A percentile compares a stretch with the other conserved stretches of the same genome.
Conservation (phyloP, 2,329 filamentous ascomycete genomes). For the Neonectria ditissima region DNA sequence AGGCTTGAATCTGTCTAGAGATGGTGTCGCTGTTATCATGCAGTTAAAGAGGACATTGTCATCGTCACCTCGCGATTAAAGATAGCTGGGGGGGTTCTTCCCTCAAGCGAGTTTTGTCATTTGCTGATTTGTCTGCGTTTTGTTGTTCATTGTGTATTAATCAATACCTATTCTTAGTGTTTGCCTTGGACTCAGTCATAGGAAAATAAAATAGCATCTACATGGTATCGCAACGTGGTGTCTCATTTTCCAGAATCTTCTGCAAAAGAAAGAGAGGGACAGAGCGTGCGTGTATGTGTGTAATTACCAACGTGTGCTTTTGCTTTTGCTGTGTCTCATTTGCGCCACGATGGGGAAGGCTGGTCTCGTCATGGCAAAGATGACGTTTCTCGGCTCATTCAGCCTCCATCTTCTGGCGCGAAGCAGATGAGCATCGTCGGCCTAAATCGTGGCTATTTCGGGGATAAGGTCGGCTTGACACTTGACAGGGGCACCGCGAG, state of each 20-base stretch:
- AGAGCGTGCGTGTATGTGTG: too few relatives aligned
- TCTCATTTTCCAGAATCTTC: neutral
- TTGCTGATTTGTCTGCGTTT: neutral
- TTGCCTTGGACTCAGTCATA: neutral
- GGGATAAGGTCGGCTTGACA: neutral
- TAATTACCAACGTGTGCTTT: neutral
- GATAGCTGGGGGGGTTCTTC: slow-evolving; percentile 15
- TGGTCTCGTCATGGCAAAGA: neutral
- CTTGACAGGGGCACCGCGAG: neutral
- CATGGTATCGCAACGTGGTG: neutral
- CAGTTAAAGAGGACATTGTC: slow-evolving; percentile 34
- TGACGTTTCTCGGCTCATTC: too few relatives aligned
- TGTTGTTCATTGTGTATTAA: neutral
- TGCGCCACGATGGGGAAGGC: neutral
- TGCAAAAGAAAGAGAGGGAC: neutral
- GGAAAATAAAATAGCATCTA: neutral
- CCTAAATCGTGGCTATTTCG: neutral
- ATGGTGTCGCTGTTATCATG: slow-evolving; percentile 29
- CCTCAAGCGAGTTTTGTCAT: neutral
- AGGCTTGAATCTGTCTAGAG: slow-evolving; percentile 34
- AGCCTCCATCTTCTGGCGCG: neutral
- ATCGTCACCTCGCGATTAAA: slow-evolving; percentile 27
- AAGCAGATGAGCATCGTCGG: neutral
- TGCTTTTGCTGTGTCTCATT: neutral
- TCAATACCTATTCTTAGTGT: neutral